Evolutionary conservation across 805 yeast genomes (phyloP).

Genomic region (Yamadazyma takamatsuzukensis): DNA sequence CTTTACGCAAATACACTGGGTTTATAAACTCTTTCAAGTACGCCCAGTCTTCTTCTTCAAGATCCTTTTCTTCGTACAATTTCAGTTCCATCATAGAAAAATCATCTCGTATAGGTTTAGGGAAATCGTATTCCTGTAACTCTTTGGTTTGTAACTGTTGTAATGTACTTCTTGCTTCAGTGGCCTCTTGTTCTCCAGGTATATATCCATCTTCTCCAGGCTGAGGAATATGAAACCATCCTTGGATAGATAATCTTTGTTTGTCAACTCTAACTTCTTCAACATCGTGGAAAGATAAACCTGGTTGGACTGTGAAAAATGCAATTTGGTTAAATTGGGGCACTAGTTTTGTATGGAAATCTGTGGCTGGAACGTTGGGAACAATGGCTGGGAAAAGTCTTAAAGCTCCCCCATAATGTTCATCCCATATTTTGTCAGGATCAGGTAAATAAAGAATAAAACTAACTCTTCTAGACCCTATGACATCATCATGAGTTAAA

Average conservation of each 20-base stretch:
- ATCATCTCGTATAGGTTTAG: slow-evolving; percentile 54
- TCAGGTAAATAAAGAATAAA: slow-evolving; percentile 91
- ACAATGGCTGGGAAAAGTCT: slow-evolving; percentile 81
- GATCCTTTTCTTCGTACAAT: slow-evolving; percentile 13
- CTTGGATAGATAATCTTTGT: slow-evolving; percentile 89
- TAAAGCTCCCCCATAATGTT: slow-evolving; percentile 90
- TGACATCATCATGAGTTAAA: slow-evolving; percentile 95
- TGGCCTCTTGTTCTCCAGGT: slow-evolving; percentile 76
- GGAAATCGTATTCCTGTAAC: slow-evolving; percentile 76
- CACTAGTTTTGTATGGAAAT: slow-evolving; percentile 61
- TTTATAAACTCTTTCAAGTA: slow-evolving; percentile 57
- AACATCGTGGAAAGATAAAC: slow-evolving; percentile 94
- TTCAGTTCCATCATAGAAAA: slow-evolving; percentile 38
- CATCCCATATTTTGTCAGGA: slow-evolving; percentile 85
- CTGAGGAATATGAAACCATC: slow-evolving; percentile 99
- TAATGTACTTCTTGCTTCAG: slow-evolving; percentile 71
- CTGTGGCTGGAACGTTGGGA: slow-evolving; percentile 87
- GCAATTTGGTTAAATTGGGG: slow-evolving; percentile 97
- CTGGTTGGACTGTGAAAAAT: slow-evolving; percentile 94
- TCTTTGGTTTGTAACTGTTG: slow-evolving; percentile 76
- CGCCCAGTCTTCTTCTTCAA: slow-evolving; percentile 34
- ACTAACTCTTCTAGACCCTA: slow-evolving; percentile 90
- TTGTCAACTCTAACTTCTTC: slow-evolving; percentile 93
- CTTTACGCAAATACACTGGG: slow-evolving; percentile 38
- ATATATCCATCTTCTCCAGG: slow-evolving; percentile 82